Evolutionary conservation across 805 yeast species (phyloP).

Genomic region (Debaryomyces prosopidis): DNA sequence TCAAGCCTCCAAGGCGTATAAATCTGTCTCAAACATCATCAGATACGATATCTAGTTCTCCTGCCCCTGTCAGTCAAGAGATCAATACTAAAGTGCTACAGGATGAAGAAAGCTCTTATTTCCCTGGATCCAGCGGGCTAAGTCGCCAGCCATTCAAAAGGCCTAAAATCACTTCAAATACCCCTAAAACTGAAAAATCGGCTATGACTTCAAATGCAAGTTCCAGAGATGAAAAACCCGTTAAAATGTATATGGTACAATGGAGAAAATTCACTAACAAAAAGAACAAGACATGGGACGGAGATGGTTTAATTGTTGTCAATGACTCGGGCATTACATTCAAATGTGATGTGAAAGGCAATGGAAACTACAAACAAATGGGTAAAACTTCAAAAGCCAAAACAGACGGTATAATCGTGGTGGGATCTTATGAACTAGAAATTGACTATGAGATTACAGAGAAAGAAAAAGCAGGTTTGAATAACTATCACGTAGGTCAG

Average conservation of each 20-base stretch:
- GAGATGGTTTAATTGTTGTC: slow-evolving; percentile 67
- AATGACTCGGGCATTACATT: slow-evolving; percentile 25
- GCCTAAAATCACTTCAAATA: background rate
- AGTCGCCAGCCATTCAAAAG: background rate
- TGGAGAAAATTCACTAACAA: slow-evolving; percentile 73
- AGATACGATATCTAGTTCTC: background rate
- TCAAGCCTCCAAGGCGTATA: slow-evolving; percentile 49
- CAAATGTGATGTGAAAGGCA: slow-evolving; percentile 26
- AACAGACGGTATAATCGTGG: slow-evolving; percentile 8
- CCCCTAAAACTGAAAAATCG: slow-evolving; percentile 1
- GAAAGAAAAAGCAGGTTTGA: background rate
- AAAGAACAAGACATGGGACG: slow-evolving; percentile 93
- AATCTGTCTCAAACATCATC: background rate
- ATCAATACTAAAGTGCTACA: background rate
- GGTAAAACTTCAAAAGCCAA: slow-evolving; percentile 22
- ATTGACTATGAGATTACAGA: slow-evolving; percentile 46
- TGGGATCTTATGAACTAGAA: slow-evolving; percentile 65
- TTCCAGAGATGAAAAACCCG: background rate
- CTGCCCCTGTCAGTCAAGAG: background rate
- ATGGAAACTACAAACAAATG: slow-evolving; percentile 18
- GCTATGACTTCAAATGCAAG: background rate
- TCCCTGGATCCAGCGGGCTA: no score
- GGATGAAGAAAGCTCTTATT: background rate
- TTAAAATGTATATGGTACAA: slow-evolving; percentile 39
- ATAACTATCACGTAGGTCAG: background rate